A percentile compares a stretch with the other conserved stretches of the same genome.
These are phyloP conservation scores for Blastocystis sp. DNA, from an alignment of 352 stramenopile genomes.

Conservation along the genomic window DNA sequence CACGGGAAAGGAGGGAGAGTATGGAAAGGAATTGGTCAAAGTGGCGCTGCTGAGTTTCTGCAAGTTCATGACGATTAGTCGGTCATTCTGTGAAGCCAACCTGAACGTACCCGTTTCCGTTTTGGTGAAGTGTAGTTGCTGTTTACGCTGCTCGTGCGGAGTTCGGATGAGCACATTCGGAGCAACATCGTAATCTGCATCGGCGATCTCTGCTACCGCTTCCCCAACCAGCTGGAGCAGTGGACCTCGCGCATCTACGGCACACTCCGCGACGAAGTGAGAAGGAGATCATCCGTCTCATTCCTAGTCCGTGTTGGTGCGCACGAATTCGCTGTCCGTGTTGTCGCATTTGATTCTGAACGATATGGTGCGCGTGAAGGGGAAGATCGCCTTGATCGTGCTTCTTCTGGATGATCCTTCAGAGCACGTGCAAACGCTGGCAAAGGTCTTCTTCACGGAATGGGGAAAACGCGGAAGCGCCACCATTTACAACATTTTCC, in stretches of 20 bases:
- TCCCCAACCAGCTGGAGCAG: conserved; percentile 95
- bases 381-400: conserved; percentile 89
- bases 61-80: conserved; percentile 96
- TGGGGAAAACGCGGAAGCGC: conserved; percentile 93
- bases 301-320: conserved; percentile 81
- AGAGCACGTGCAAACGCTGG: conserved; percentile 87
- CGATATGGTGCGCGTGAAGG: conserved; percentile 99
- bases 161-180: conserved; percentile 79
- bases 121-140: conserved; percentile 64
- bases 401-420: conserved; percentile 92
- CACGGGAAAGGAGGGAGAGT: conserved; percentile 72
- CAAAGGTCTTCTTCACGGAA: conserved; percentile 94
- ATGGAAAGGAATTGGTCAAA: conserved; percentile 87
- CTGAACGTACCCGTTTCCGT: conserved; percentile 76
- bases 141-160: conserved; percentile 75
- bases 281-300: neutral
- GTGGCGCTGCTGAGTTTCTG: conserved; percentile 90
- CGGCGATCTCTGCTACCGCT: conserved; percentile 94
- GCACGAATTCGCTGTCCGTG: conserved; percentile 94
- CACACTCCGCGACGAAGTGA: conserved; percentile 86
- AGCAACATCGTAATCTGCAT: conserved; percentile 94
- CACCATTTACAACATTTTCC: conserved; percentile 97
- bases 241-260: conserved; percentile 95
- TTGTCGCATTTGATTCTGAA: conserved; percentile 98
- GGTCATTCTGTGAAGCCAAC: conserved; percentile 91